phyloP scores from a whole-genome alignment of 768 basidiomycete species.

The Cystofilobasidium ferigula region DNA sequence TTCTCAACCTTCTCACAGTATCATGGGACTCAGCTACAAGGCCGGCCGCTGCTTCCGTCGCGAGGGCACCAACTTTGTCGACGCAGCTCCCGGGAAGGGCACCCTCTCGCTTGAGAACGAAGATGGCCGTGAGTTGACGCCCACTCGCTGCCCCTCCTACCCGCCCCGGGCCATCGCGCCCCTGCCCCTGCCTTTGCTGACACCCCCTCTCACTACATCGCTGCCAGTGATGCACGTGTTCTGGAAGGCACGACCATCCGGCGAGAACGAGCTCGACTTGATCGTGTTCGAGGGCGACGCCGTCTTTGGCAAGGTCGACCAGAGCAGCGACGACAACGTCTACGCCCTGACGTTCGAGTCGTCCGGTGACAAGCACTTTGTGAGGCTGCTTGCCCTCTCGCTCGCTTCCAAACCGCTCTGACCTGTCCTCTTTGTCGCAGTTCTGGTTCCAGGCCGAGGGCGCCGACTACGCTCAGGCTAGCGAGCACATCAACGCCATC shows the following conservation, averaged over 20 bases:
- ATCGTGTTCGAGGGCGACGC: constrained; percentile 26
- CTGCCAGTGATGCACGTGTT: constrained; percentile 14
- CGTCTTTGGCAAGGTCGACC: constrained; percentile 5
- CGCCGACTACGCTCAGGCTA: constrained; percentile 3
- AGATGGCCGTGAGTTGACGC: constrained; percentile 13
- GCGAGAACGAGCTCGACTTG: constrained; percentile 9
- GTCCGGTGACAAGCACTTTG: constrained; percentile 19
- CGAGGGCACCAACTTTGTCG: constrained; percentile 15
- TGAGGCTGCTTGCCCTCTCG: too few species aligned
- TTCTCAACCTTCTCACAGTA: not conserved
- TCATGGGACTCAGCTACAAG: constrained; percentile 8
- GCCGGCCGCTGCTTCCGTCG: constrained; percentile 16
- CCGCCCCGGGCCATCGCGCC: too few species aligned
- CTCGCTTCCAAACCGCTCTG: too few species aligned
- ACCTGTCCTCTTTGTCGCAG: too few species aligned
- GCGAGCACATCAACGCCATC: constrained; percentile 16
- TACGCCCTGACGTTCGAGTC: constrained; percentile 17
- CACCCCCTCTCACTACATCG: not conserved
- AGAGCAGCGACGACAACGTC: constrained; percentile 19
- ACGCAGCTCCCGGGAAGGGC: constrained; percentile 19
- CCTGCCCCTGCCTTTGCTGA: not conserved
- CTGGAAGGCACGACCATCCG: constrained; percentile 11
- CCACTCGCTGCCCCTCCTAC: not conserved
- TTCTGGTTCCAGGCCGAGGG: constrained; percentile 25
- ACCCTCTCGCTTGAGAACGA: constrained; percentile 12